Conservation (phyloP, 176 grass and related monocot species). For the Raddia distichophylla region DNA sequence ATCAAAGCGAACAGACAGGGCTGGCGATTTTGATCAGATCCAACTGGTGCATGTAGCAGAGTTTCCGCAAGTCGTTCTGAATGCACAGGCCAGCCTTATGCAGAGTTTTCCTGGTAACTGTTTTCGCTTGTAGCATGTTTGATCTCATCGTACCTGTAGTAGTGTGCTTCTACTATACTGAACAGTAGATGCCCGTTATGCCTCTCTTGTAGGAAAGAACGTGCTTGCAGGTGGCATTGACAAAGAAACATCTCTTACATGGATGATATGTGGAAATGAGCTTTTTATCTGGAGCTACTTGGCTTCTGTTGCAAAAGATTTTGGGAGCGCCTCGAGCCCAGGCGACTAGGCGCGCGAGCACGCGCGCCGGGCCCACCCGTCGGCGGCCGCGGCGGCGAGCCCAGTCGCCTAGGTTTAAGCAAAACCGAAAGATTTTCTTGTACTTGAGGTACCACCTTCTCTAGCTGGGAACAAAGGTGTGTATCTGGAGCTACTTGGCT, state of each 20-base stretch:
- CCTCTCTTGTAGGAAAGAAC: slow-evolving; percentile 63
- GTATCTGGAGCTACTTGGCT: slow-evolving; percentile 84
- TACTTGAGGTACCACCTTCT: too few relatives aligned
- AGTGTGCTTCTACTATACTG: slow-evolving; percentile 39
- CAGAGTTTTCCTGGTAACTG: slow-evolving; percentile 51
- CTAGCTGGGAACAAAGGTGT: too few relatives aligned
- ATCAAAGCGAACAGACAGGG: slow-evolving; percentile 53
- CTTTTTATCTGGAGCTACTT: slow-evolving; percentile 93
- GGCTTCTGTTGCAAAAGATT: slow-evolving; percentile 70
- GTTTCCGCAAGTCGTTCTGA: slow-evolving; percentile 80
- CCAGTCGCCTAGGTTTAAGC: too few relatives aligned
- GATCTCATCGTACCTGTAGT: neutral
- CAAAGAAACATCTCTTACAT: slow-evolving; percentile 79
- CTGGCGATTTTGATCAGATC: slow-evolving; percentile 60
- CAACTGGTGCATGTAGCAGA: slow-evolving; percentile 76
- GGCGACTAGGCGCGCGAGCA: too few relatives aligned
- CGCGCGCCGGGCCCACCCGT: too few relatives aligned
- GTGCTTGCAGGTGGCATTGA: slow-evolving; percentile 76
- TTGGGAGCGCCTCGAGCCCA: too few relatives aligned
- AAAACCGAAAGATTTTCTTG: too few relatives aligned
- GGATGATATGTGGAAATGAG: slow-evolving; percentile 86
- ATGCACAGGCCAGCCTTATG: slow-evolving; percentile 78
- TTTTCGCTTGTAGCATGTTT: slow-evolving; percentile 16
- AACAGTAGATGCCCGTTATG: slow-evolving; percentile 12
- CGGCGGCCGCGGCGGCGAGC: too few relatives aligned